A percentile compares a stretch with the other conserved stretches of the same genome.
Conservation (phyloP, 805 yeast genomes). For the Nakazawaea anatomiae region DNA sequence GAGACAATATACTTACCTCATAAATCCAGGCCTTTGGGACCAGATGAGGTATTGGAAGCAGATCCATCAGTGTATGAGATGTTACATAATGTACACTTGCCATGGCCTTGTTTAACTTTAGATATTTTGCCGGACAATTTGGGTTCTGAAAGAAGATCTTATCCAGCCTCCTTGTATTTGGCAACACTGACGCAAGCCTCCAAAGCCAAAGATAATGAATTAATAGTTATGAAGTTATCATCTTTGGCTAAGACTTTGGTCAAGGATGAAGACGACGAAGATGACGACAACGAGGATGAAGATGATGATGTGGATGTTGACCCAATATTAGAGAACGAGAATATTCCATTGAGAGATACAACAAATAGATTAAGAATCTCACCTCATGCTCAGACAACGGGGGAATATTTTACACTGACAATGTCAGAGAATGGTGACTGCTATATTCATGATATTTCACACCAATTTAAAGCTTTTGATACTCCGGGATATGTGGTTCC, state of each 20-base stretch:
- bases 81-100: conserved; percentile 88
- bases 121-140: conserved; percentile 82
- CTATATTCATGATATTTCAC: conserved; percentile 70
- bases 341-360: conserved; percentile 71
- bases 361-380: conserved; percentile 85
- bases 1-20: conserved; percentile 78
- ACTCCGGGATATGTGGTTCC: conserved; percentile 82
- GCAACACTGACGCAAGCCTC: conserved; percentile 94
- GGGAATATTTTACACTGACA: conserved; percentile 82
- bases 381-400: conserved; percentile 67
- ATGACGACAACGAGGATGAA: conserved; percentile 64
- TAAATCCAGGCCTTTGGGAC: conserved; percentile 83
- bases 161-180: conserved; percentile 80
- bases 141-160: conserved; percentile 84
- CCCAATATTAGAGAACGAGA: conserved; percentile 83
- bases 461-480: conserved; percentile 79
- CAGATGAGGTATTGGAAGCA: conserved; percentile 93
- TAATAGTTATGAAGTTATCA: conserved; percentile 76
- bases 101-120: conserved; percentile 95
- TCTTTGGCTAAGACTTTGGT: conserved; percentile 81
- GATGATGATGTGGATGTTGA: conserved; percentile 64
- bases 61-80: conserved; percentile 95
- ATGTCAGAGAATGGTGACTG: conserved; percentile 91
- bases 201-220: conserved; percentile 80
- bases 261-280: conserved; percentile 75